Percentiles rank a stretch among this genome's conserved stretches.
phyloP scores from a whole-genome alignment of 2,329 filamentous ascomycete species.

The Beauveria sp. region DNA sequence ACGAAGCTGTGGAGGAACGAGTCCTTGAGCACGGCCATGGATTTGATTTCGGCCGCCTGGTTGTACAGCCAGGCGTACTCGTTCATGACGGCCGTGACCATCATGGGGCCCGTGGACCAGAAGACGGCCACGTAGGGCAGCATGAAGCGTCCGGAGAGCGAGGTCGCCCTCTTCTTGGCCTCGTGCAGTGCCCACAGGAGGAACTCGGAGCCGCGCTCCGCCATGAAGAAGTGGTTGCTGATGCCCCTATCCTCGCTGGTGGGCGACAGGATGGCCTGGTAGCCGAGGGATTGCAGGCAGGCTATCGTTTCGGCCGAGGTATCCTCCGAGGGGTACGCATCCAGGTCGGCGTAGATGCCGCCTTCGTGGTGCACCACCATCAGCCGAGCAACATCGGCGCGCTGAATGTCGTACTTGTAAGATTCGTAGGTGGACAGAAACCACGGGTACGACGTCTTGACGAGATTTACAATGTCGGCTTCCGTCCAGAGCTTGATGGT shows the following conservation, averaged over 20 bases:
- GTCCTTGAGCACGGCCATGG: conserved; percentile 14
- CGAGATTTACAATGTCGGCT: conserved; percentile 14
- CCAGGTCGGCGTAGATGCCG: conserved; percentile 19
- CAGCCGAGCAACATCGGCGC: conserved; percentile 18
- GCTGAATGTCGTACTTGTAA: conserved; percentile 18
- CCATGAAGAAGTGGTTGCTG: conserved; percentile 23
- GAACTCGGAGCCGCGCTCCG: conserved; percentile 13
- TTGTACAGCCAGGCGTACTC: conserved; percentile 15
- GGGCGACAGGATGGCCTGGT: conserved; percentile 15
- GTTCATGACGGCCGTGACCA: conserved; percentile 17
- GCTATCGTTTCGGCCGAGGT: conserved; percentile 7
- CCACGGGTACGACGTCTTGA: conserved; percentile 17
- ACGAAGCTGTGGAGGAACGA: conserved; percentile 9
- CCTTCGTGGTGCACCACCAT: conserved; percentile 18
- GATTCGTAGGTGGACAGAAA: conserved; percentile 16
- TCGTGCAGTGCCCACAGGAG: conserved; percentile 17
- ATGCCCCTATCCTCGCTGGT: conserved; percentile 12
- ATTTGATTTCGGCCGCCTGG: background rate
- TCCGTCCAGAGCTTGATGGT: conserved; percentile 20
- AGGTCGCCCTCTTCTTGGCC: conserved; percentile 15
- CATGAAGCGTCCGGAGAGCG: conserved; percentile 11
- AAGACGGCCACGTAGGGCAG: conserved; percentile 20
- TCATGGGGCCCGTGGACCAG: conserved; percentile 20
- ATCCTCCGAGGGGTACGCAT: conserved; percentile 14
- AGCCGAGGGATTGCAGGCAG: conserved; percentile 15